These are phyloP conservation scores for Candolleomyces aberdarensis DNA, from an alignment of 768 basidiomycete genomes.

Conservation along the genomic window DNA sequence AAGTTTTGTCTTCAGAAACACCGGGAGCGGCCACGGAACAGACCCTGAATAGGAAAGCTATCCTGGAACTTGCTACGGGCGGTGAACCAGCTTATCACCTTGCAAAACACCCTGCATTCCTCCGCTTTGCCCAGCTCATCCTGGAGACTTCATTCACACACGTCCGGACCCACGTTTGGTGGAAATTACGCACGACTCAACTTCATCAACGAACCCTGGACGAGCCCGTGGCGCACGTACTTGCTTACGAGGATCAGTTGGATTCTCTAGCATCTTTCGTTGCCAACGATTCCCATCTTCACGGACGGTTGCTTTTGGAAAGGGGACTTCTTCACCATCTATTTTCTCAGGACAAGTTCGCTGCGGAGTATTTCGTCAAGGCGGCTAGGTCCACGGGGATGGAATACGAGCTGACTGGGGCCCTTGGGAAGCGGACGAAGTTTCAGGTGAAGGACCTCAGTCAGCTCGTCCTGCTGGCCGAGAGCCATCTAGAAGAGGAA, in stretches of 20 bases:
- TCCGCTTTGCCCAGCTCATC: conserved; percentile 73
- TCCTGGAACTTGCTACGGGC: conserved; percentile 73
- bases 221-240: conserved; percentile 66
- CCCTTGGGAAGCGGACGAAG: conserved; percentile 90
- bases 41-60: conserved; percentile 58
- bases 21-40: conserved; percentile 38
- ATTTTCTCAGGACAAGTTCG: conserved; percentile 71
- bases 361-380: conserved; percentile 71
- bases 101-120: conserved; percentile 59
- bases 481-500: conserved; percentile 56
- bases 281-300: conserved; percentile 57
- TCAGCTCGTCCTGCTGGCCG: conserved; percentile 92
- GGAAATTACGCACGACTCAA: conserved; percentile 72
- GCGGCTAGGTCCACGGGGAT: conserved; percentile 78
- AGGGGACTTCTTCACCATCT: conserved; percentile 76
- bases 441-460: conserved; percentile 84
- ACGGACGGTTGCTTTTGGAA: conserved; percentile 69
- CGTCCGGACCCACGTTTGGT: conserved; percentile 62
- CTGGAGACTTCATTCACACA: conserved; percentile 49
- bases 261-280: conserved; percentile 38
- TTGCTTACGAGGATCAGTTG: conserved; percentile 38
- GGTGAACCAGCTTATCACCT: conserved; percentile 98
- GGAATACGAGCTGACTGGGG: conserved; percentile 89
- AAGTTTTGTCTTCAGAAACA: conserved; percentile 30
- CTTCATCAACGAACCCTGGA: conserved; percentile 83